Evolutionary conservation across 2,329 filamentous ascomycete species (phyloP).

Genomic region (Thyridium curvatum): DNA sequence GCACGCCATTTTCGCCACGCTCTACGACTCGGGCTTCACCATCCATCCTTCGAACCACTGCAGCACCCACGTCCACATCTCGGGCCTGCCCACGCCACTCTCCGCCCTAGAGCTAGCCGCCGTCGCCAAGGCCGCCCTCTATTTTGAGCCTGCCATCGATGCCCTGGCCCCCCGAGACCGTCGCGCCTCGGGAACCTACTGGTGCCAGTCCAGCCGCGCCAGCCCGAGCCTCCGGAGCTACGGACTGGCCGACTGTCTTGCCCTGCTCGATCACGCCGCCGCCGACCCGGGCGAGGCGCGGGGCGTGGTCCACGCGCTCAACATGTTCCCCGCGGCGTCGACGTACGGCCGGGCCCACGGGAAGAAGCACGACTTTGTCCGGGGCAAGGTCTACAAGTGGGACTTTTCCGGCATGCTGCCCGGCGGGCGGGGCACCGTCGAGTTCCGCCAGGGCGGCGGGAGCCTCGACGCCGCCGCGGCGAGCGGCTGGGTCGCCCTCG

Average conservation of each 20-base stretch:
- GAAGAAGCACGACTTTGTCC: constrained; percentile 24
- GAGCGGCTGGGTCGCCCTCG: constrained; percentile 22
- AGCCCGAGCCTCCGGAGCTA: constrained; percentile 15
- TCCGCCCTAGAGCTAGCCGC: constrained; percentile 14
- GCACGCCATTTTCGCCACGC: constrained; percentile 19
- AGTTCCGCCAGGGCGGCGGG: constrained; percentile 29
- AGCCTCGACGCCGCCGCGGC: constrained; percentile 21
- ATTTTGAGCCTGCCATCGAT: constrained; percentile 27
- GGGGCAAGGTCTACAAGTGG: constrained; percentile 34
- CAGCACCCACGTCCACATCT: constrained; percentile 31
- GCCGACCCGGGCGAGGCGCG: not conserved
- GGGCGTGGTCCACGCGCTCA: constrained; percentile 22
- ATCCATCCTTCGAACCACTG: constrained; percentile 18
- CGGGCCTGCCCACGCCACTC: constrained; percentile 14
- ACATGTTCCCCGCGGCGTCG: constrained; percentile 20
- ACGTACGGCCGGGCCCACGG: constrained; percentile 22
- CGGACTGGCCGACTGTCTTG: constrained; percentile 15
- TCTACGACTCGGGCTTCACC: constrained; percentile 15
- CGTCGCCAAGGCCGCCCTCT: constrained; percentile 23
- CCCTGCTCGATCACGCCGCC: constrained; percentile 13
- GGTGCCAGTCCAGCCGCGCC: constrained; percentile 27
- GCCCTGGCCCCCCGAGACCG: constrained; percentile 17
- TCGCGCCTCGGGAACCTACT: constrained; percentile 18
- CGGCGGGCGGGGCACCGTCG: constrained; percentile 21
- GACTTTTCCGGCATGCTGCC: constrained; percentile 23